These are phyloP conservation scores for Eutrema yunnanense DNA, from an alignment of 345 rosid genomes.

Conservation along the genomic window DNA sequence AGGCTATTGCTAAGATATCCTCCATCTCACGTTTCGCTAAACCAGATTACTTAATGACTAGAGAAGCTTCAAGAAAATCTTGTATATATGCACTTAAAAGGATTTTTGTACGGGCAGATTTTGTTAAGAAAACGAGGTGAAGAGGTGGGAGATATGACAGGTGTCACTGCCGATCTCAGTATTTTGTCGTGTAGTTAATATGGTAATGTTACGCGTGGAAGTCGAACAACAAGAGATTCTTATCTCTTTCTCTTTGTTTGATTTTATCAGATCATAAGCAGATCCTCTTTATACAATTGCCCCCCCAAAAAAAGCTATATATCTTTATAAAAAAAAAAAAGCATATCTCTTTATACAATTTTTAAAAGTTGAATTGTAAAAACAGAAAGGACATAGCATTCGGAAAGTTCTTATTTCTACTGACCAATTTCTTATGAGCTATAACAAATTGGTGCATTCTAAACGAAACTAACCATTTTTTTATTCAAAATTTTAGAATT, in stretches of 20 bases:
- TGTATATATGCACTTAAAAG: background rate
- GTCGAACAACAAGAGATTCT: background rate
- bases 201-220: background rate
- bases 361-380: background rate
- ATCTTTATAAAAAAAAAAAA: too few relatives aligned
- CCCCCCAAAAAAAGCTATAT: too few relatives aligned
- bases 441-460: background rate
- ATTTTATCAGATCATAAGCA: background rate
- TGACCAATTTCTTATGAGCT: background rate
- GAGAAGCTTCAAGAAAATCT: background rate
- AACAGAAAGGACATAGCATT: background rate
- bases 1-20: conserved; percentile 4
- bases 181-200: background rate
- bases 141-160: background rate
- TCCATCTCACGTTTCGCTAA: conserved; percentile 11
- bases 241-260: background rate
- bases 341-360: background rate
- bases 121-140: background rate
- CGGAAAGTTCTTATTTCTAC: background rate
- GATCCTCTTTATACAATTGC: too few relatives aligned
- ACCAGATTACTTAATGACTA: background rate
- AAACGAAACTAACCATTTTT: background rate
- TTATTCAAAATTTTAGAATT: background rate
- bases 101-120: background rate
- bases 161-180: conserved; percentile 5